Percentiles rank a stretch among this genome's conserved stretches.
phyloP scores from a whole-genome alignment of 805 yeast species.

The Ogataea nakhonphanomensis region DNA sequence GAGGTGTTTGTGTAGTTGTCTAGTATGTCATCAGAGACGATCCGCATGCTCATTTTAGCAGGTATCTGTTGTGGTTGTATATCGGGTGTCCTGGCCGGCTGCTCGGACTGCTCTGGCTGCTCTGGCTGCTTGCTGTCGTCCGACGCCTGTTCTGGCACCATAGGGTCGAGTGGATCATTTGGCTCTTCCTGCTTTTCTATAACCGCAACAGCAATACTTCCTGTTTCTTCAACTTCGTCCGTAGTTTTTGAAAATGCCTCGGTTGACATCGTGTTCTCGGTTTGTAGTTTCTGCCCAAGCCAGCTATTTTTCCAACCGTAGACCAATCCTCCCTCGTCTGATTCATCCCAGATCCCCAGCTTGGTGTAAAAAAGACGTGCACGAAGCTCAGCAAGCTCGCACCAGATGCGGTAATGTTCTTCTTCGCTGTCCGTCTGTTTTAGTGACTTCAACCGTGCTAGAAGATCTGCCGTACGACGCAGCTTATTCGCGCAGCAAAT shows the following conservation, averaged over 20 bases:
- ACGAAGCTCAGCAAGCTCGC: slow-evolving; percentile 59
- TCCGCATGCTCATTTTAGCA: no score
- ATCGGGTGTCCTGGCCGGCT: no score
- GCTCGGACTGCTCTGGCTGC: no score
- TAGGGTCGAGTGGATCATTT: no score
- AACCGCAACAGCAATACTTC: not conserved
- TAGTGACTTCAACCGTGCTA: slow-evolving; percentile 64
- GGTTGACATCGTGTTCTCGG: not conserved
- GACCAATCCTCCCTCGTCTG: slow-evolving; percentile 28
- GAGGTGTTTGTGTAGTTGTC: slow-evolving; percentile 15
- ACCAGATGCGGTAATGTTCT: slow-evolving; percentile 57
- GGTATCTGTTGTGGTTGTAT: not conserved
- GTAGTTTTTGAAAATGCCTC: not conserved
- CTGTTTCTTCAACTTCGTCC: slow-evolving; percentile 1
- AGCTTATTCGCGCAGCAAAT: slow-evolving; percentile 75
- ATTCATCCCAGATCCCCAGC: slow-evolving; percentile 69
- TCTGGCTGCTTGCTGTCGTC: no score
- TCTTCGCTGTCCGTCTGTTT: slow-evolving; percentile 14
- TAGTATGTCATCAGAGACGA: slow-evolving; percentile 8
- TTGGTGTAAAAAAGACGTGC: slow-evolving; percentile 80
- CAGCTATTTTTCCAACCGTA: slow-evolving; percentile 34
- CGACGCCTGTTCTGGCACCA: no score
- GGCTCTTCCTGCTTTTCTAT: no score
- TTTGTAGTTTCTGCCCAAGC: slow-evolving; percentile 17
- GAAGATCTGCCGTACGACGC: slow-evolving; percentile 78